phyloP scores from a whole-genome alignment of 2,329 filamentous ascomycete species.

The Verticillium zaregamsianum region DNA sequence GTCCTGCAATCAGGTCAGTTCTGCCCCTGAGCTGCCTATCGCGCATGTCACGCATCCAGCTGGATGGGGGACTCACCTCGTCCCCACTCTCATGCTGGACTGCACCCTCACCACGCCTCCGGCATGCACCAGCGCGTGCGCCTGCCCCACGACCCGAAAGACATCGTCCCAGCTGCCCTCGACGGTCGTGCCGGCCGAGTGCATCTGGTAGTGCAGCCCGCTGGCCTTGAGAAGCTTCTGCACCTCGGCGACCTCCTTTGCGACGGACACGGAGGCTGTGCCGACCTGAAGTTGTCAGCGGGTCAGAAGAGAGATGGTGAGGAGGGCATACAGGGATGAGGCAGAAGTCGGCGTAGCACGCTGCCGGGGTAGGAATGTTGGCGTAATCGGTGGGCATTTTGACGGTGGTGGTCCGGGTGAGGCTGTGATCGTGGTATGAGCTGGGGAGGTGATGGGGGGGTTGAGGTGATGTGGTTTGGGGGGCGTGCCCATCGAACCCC shows the following conservation, averaged over 20 bases:
- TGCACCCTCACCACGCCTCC: slow-evolving; percentile 80
- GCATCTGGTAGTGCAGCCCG: slow-evolving; percentile 81
- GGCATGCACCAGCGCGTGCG: slow-evolving; percentile 72
- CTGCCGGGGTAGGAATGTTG: slow-evolving; percentile 58
- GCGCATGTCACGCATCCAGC: background rate
- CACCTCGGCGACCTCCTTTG: slow-evolving; percentile 81
- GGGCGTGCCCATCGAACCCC: too few relatives aligned
- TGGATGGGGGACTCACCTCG: slow-evolving; percentile 49
- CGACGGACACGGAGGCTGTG: slow-evolving; percentile 70
- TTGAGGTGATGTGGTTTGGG: too few relatives aligned
- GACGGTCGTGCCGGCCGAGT: slow-evolving; percentile 88
- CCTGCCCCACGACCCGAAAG: slow-evolving; percentile 80
- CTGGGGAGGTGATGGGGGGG: too few relatives aligned
- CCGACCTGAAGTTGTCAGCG: slow-evolving; percentile 56
- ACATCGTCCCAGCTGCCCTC: slow-evolving; percentile 91
- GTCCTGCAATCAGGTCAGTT: slow-evolving; percentile 48
- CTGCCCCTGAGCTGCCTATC: background rate
- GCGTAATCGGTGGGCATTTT: slow-evolving; percentile 37
- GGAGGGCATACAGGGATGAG: slow-evolving; percentile 64
- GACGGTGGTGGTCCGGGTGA: background rate
- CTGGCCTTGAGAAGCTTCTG: slow-evolving; percentile 79
- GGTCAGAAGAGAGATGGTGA: background rate
- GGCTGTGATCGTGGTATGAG: background rate
- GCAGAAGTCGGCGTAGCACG: slow-evolving; percentile 87
- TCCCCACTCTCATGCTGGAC: slow-evolving; percentile 81